Evolutionary conservation across 192 early-diverging fungal genomes (phyloP).

Genomic region (Lobulomyces angularis): DNA sequence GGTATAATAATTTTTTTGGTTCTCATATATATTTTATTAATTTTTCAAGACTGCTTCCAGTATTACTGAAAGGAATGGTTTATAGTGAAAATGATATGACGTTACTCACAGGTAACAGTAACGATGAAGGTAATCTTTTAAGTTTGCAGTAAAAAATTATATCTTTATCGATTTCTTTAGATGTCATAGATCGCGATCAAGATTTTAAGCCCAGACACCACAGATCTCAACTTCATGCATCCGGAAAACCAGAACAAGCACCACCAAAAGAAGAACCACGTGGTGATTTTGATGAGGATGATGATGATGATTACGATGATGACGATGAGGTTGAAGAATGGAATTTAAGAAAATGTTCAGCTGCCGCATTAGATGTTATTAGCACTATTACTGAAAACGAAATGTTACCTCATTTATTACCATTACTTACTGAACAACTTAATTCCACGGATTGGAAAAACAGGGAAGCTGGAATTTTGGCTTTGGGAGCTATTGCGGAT

Average conservation of each 20-base stretch:
- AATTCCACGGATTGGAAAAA: conserved; percentile 77
- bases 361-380: conserved; percentile 89
- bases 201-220: conserved; percentile 94
- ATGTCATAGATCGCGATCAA: conserved; percentile 74
- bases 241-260: conserved; percentile 19
- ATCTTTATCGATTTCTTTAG: too few species aligned
- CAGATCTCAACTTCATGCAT: conserved; percentile 63
- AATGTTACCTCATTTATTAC: conserved; percentile 72
- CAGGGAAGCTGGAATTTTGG: conserved; percentile 90
- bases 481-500: conserved; percentile 94
- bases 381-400: conserved; percentile 78
- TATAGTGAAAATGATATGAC: conserved; percentile 84
- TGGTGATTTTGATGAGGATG: conserved; percentile 72
- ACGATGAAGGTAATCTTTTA: conserved; percentile 73
- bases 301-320: conserved; percentile 75
- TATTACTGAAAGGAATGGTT: conserved; percentile 89
- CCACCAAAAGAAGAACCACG: conserved; percentile 46
- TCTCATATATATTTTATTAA: conserved; percentile 16
- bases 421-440: conserved; percentile 71
- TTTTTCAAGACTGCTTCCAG: conserved; percentile 68
- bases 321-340: conserved; percentile 82
- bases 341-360: conserved; percentile 97
- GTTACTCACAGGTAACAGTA: conserved; percentile 54
- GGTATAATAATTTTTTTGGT: conserved; percentile 2
- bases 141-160: too few species aligned